A percentile compares a stretch with the other conserved stretches of the same genome.
These are phyloP conservation scores for Psilocybe mexicana DNA, from an alignment of 1,284 basidiomycete species.

Conservation along the genomic window DNA sequence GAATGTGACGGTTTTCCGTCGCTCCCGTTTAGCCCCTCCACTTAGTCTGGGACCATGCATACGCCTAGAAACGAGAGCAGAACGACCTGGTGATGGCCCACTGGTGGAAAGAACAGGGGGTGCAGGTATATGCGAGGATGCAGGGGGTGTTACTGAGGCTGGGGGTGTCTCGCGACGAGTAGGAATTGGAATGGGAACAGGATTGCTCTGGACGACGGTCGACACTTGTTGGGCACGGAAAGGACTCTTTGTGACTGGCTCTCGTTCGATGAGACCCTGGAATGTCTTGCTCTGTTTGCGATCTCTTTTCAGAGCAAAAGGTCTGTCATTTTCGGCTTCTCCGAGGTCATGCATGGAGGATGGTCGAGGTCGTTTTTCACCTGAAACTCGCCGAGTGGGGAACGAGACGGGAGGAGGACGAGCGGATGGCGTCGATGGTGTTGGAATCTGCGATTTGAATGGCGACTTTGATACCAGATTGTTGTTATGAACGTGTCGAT, in stretches of 20 bases:
- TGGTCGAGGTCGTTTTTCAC: slow-evolving; percentile 71
- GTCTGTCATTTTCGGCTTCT: slow-evolving; percentile 70
- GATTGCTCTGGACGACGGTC: slow-evolving; percentile 20
- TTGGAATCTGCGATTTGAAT: slow-evolving; percentile 71
- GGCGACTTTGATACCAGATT: slow-evolving; percentile 88
- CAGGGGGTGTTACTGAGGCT: slow-evolving; percentile 25
- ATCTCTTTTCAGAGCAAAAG: slow-evolving; percentile 69
- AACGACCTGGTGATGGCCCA: slow-evolving; percentile 58
- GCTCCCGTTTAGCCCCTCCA: slow-evolving; percentile 53
- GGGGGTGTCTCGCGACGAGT: slow-evolving; percentile 18
- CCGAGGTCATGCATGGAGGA: slow-evolving; percentile 66
- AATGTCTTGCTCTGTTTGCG: slow-evolving; percentile 76
- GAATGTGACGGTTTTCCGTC: slow-evolving; percentile 84
- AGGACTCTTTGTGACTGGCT: slow-evolving; percentile 85
- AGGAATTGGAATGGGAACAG: slow-evolving; percentile 25
- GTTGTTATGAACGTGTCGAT: slow-evolving; percentile 79
- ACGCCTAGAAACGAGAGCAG: slow-evolving; percentile 78
- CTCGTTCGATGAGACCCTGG: slow-evolving; percentile 72
- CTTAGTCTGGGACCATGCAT: slow-evolving; percentile 79
- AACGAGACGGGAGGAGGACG: slow-evolving; percentile 30
- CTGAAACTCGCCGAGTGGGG: slow-evolving; percentile 59
- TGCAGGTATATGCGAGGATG: slow-evolving; percentile 24
- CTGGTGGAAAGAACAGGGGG: slow-evolving; percentile 6
- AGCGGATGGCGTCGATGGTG: slow-evolving; percentile 43
- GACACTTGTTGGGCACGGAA: slow-evolving; percentile 49